These are phyloP conservation scores for Glycyrrhiza uralensis DNA, from an alignment of 306 rosid species.

Conservation along the genomic window DNA sequence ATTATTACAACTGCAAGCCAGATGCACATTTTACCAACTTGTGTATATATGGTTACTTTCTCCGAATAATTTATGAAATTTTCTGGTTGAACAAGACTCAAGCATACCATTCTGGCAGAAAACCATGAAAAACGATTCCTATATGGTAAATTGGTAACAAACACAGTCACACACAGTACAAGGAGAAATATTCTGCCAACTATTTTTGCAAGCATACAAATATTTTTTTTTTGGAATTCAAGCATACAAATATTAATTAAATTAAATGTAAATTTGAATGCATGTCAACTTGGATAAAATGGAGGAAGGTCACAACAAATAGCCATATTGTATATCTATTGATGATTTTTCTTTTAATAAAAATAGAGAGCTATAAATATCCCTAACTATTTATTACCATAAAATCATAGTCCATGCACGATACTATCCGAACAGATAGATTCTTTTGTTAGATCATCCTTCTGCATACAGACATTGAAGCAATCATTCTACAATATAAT, in stretches of 20 bases:
- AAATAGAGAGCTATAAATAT: neutral
- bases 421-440: slow-evolving; percentile 15
- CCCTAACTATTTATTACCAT: neutral
- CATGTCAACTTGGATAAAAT: neutral
- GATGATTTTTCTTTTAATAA: no score
- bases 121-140: no score
- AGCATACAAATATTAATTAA: neutral
- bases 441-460: slow-evolving; percentile 26
- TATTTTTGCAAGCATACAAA: neutral
- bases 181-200: neutral
- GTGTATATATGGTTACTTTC: no score
- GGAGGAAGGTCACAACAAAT: neutral
- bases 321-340: neutral
- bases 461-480: slow-evolving; percentile 27
- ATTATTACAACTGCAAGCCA: no score
- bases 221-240: no score
- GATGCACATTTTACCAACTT: no score
- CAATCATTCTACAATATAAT: slow-evolving; percentile 27
- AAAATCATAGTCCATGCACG: slow-evolving; percentile 1
- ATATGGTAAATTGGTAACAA: no score
- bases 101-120: no score
- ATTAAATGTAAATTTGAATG: neutral
- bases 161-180: no score
- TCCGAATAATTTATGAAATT: no score
- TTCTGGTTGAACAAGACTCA: no score